phyloP scores from a whole-genome alignment of 108 stramenopile genomes.

The Cyclotella atomus region DNA sequence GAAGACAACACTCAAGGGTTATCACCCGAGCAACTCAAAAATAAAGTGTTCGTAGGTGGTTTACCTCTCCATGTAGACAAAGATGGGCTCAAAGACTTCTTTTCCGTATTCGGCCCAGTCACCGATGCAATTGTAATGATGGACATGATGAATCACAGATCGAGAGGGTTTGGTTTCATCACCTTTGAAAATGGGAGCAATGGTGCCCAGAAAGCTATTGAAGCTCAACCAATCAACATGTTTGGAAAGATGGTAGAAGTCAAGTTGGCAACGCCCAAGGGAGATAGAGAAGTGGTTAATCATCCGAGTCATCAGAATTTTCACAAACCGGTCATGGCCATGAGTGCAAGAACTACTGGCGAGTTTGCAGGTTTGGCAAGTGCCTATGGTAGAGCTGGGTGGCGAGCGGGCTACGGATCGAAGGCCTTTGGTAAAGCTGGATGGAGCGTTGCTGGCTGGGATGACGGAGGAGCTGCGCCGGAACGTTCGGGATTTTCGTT shows the following conservation, averaged over 20 bases:
- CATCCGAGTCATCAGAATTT: slow-evolving; percentile 22
- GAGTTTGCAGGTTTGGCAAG: slow-evolving; percentile 87
- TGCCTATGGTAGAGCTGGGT: slow-evolving; percentile 80
- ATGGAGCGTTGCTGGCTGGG: slow-evolving; percentile 87
- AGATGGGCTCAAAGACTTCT: slow-evolving; percentile 83
- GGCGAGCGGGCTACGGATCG: slow-evolving; percentile 88
- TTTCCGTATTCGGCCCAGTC: slow-evolving; percentile 85
- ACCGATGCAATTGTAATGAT: slow-evolving; percentile 88
- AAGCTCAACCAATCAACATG: slow-evolving; percentile 76
- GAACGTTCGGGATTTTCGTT: slow-evolving; percentile 85
- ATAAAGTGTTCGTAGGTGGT: slow-evolving; percentile 71
- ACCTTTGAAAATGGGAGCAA: slow-evolving; percentile 84
- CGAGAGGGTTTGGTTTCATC: slow-evolving; percentile 92
- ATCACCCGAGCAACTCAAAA: slow-evolving; percentile 74
- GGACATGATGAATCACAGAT: slow-evolving; percentile 74
- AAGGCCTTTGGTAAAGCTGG: slow-evolving; percentile 84
- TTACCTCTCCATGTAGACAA: slow-evolving; percentile 79
- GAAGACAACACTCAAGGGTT: slow-evolving; percentile 27
- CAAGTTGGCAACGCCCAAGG: slow-evolving; percentile 87
- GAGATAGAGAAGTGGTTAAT: slow-evolving; percentile 66
- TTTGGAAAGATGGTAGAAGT: slow-evolving; percentile 83
- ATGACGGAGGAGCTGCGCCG: slow-evolving; percentile 68
- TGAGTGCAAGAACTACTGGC: slow-evolving; percentile 48
- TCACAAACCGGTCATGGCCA: slow-evolving; percentile 69
- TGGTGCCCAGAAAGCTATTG: slow-evolving; percentile 80